Base-by-base conservation (phyloP, 495 filamentous ascomycete species). In the Penicillium waksmanii region DNA sequence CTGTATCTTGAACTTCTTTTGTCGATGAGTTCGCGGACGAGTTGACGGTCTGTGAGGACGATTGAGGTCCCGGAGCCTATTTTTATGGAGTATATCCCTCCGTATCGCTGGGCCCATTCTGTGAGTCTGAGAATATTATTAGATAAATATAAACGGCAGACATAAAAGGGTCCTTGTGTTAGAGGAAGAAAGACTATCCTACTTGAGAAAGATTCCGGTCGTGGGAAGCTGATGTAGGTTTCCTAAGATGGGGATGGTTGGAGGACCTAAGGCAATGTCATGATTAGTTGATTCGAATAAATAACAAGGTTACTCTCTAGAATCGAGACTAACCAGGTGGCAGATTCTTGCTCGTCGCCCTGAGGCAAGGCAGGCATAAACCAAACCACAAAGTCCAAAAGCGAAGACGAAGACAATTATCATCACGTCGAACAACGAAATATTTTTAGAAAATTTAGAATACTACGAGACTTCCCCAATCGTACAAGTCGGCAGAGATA, bases 11-110 rank as follows among this genome's bases (percentile, higher is more conserved):
- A 61, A 53, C 72, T 72, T 50, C 73, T 75, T 27, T 71, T 72
- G 57, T 84, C 81, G 15, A 84, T 21, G 8, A 82, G 57, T 43
- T 83, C 68, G 40, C 76, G 75, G 48, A 78, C 63, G 0, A 76
- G 44, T 1, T 61, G 57, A 2, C 67, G 72, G 34, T 71, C 62
- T 17, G 64, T 80, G 36, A 85, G 57, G 13, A 85, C 72, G 15
- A 43, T 43, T 6, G 42, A 38, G 3, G 33, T 58, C 3, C 56
- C 46, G 2, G 31, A 36, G 6, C 56, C 56, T 6, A 58, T 36
- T 44, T 58, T 58, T 34, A 58, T 36, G 17, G 35, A 42, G 18
- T 51, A 58, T 13, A 58, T 27, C 15, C 33, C 33, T 12, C 56
- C 56, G 40, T 58, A 58, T 19, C 44, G 31, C 2, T 48, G 34